Evolutionary conservation across 768 basidiomycete species (phyloP), one percentile per base, ranked within the genome.

Genomic region (Sutorius australiensis): DNA sequence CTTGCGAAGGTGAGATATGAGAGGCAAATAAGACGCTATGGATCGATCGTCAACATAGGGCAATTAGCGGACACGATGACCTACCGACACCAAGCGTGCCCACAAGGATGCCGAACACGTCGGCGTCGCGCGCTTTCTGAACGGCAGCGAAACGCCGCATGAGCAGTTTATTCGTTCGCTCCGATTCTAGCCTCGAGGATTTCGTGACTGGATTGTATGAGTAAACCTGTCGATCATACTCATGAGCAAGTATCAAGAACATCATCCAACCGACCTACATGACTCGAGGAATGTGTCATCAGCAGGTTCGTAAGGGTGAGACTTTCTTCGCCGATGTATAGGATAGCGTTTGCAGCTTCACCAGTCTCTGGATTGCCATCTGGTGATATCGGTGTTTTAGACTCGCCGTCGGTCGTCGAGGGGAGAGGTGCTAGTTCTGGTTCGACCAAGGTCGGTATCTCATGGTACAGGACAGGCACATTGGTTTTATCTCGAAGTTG

Each of bases 71-170:
- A 36, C 11, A 8, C 46, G 16, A 31, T 44, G 13, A 67, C 83
- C 54, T 46, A 91, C 89, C 82, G 30, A 97, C 87, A 40, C 95
- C 94, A 13, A 98, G 80, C 1, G 95, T 97, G 11, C 94, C 95
- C 2, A 98, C 89, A 4, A 98, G 82, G 41, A 98, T 93, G 1
- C 95, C 97, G 57, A 97, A 91, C 0, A 98, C 90, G 60, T 98
- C 94, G 0, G 94, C 88, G 58, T 94, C 89, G 40, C 91, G 80
- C 3, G 95, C 93, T 60, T 84, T 86, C 65, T 95, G 94, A 5
- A 98, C 81, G 1, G 80, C 74, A 2, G 85, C 89, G 56, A 98
- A 97, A 13, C 97, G 83, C 0, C 91, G 82, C 87, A 95, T 95
- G 13, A 98, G 80, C 5, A 97, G 72, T 47, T 77, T 83, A 60